Evolutionary conservation across 495 filamentous ascomycete species (phyloP), one percentile per base, ranked within the genome.

Genomic region (Penicillium tannophilum): DNA sequence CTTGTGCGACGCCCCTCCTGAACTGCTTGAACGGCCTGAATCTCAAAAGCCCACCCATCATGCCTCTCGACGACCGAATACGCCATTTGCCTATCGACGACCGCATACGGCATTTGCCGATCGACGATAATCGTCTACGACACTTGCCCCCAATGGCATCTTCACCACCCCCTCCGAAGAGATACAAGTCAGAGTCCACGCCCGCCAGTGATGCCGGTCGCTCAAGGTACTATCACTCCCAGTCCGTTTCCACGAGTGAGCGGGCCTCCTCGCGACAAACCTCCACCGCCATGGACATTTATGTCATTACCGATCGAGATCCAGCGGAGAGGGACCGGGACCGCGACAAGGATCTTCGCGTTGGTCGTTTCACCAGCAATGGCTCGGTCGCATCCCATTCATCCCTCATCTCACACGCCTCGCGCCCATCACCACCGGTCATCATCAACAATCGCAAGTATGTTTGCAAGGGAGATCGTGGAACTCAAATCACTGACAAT

Each of bases 271-370:
- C 73, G 14, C 68, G 76, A 47, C 71, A 77, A 51, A 73, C 74
- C 9, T 79, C 76, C 6, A 72, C 75, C 8, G 74, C 75, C 4
- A 79, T 79, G 76, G 75, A 77, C 26, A 72, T 79, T 53, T 71
- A 77, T 47, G 61, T 59, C 45, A 70, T 79, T 54, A 73, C 74
- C 20, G 73, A 77, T 47, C 63, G 72, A 62, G 71, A 75, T 56
- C 68, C 68, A 6, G 39, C 62, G 10, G 65, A 70, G 23, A 62
- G 63, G 16, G 41, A 52, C 19, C 50, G 49, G 2, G 49, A 31
- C 7, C 24, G 11, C 12, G 45, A 47, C 19, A 65, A 61, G 54
- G 61, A 71, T 43, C 56, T 59, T 6, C 52, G 63, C 46, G 55
- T 54, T 45, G 68, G 57, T 12, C 58, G 66, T 20, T 73, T 66